phyloP scores from a whole-genome alignment of 768 basidiomycete genomes.

The Mycena albidolilacea region DNA sequence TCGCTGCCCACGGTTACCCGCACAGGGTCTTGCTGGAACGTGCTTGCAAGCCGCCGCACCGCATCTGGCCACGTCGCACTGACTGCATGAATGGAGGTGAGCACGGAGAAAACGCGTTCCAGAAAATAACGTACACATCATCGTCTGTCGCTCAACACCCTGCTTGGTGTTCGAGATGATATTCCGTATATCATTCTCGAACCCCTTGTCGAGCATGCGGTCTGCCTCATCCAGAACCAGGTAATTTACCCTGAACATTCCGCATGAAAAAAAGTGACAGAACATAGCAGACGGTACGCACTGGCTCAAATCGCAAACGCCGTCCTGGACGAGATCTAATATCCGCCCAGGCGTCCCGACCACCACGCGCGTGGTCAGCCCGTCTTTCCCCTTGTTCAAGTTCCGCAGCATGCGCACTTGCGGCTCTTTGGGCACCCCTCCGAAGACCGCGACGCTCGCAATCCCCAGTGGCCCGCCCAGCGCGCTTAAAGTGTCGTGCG shows the following conservation, averaged over 20 bases:
- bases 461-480: constrained; percentile 85
- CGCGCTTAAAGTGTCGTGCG: constrained; percentile 83
- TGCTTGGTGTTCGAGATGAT: constrained; percentile 87
- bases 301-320: constrained; percentile 85
- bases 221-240: constrained; percentile 98
- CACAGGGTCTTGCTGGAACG: constrained; percentile 89
- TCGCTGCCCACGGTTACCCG: constrained; percentile 96
- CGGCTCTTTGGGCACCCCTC: constrained; percentile 92
- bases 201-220: constrained; percentile 97
- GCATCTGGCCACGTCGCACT: constrained; percentile 99
- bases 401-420: constrained; percentile 82
- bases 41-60: constrained; percentile 88
- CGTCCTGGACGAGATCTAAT: constrained; percentile 92
- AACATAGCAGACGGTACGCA: constrained; percentile 52
- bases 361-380: constrained; percentile 77
- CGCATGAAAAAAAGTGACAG: constrained; percentile 16
- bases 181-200: constrained; percentile 95
- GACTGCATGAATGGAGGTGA: constrained; percentile 62
- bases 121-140: constrained; percentile 85
- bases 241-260: constrained; percentile 78
- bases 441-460: constrained; percentile 90
- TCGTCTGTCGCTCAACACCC: constrained; percentile 83
- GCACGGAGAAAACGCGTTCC: constrained; percentile 8
- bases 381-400: constrained; percentile 63
- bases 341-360: constrained; percentile 97